Conservation (phyloP, 805 yeast genomes). For the Torulaspora gathmanii region DNA sequence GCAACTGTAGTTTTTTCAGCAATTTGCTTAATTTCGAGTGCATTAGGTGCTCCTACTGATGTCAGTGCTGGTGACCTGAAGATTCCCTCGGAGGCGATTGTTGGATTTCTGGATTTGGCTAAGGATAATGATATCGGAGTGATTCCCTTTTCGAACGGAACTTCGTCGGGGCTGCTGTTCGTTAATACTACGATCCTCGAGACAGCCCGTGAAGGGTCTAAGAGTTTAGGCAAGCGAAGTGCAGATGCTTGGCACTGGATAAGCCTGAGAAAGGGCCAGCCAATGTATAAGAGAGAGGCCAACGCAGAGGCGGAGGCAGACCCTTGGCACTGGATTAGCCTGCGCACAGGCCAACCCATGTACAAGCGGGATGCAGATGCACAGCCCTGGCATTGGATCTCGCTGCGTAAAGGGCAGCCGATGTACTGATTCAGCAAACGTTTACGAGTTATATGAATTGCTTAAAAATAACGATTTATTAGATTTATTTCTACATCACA, state of each 20-base stretch:
- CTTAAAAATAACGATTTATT: background rate
- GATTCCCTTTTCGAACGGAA: constrained; percentile 29
- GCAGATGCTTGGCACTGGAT: constrained; percentile 34
- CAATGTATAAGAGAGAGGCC: constrained; percentile 27
- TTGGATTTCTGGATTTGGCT: constrained; percentile 30
- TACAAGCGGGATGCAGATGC: constrained; percentile 30
- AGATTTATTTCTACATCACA: background rate
- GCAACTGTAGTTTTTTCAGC: background rate
- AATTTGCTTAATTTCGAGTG: background rate
- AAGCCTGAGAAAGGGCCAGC: constrained; percentile 23
- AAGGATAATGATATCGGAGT: constrained; percentile 28
- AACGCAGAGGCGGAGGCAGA: constrained; percentile 21
- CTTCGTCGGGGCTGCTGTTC: constrained; percentile 30
- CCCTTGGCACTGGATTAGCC: constrained; percentile 27
- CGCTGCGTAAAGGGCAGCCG: constrained; percentile 26
- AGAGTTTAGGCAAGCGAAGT: constrained; percentile 19
- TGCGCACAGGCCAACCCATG: constrained; percentile 27
- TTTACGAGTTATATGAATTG: background rate
- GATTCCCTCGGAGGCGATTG: constrained; percentile 33
- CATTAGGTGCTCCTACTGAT: constrained; percentile 24
- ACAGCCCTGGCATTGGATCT: constrained; percentile 24
- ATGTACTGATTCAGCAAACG: constrained; percentile 14
- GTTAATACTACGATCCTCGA: constrained; percentile 33
- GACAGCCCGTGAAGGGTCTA: background rate
- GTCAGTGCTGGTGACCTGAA: constrained; percentile 7